phyloP scores from a whole-genome alignment of 805 yeast species.

The Candida railenensis region DNA sequence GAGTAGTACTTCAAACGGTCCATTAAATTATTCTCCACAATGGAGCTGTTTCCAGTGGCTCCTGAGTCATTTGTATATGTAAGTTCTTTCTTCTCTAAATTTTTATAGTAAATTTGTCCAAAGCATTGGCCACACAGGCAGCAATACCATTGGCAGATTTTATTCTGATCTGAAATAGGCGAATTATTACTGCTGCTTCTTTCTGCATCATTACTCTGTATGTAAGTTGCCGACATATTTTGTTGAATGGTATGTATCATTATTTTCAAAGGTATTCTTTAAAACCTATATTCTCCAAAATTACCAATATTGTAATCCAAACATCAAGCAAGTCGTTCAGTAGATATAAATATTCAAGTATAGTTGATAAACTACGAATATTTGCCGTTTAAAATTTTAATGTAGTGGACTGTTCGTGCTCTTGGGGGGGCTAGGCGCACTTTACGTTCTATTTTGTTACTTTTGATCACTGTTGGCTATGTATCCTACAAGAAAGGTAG shows the following conservation, averaged over 20 bases:
- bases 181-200: background rate
- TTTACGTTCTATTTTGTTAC: too few relatives aligned
- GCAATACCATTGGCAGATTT: slow-evolving; percentile 43
- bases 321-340: too few relatives aligned
- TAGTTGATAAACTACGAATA: too few relatives aligned
- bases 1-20: slow-evolving; percentile 24
- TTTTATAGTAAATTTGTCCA: slow-evolving; percentile 29
- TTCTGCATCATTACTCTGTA: background rate
- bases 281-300: too few relatives aligned
- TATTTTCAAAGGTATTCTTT: too few relatives aligned
- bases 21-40: slow-evolving; percentile 6
- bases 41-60: background rate
- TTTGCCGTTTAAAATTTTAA: too few relatives aligned
- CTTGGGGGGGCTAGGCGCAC: too few relatives aligned
- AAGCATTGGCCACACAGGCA: slow-evolving; percentile 40
- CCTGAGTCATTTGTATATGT: slow-evolving; percentile 3
- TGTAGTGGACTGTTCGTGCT: too few relatives aligned
- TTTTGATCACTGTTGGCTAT: too few relatives aligned
- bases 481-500: too few relatives aligned
- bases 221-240: slow-evolving; percentile 2
- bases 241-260: background rate
- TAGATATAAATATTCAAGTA: too few relatives aligned
- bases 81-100: slow-evolving; percentile 3
- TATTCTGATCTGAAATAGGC: slow-evolving; percentile 13
- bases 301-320: too few relatives aligned